These are phyloP conservation scores for Colletotrichum sp. DNA, from an alignment of 2,329 filamentous ascomycete genomes.

Conservation along the genomic window DNA sequence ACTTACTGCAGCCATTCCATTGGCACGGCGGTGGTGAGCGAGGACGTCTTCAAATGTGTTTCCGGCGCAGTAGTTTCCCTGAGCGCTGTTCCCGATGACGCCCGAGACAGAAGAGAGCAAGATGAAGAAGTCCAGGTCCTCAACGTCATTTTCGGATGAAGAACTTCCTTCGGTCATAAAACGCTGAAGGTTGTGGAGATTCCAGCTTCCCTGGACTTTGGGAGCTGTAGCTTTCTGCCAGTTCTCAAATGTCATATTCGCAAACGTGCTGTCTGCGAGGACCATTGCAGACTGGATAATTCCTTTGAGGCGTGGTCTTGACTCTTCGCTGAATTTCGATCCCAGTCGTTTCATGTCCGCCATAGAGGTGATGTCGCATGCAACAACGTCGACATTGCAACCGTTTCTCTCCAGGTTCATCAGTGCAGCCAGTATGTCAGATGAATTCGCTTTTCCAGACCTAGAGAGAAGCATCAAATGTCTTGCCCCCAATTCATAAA, in stretches of 20 bases:
- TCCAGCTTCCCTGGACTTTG: conserved; percentile 21
- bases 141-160: neutral
- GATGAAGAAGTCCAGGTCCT: conserved; percentile 21
- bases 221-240: conserved; percentile 17
- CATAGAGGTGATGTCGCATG: conserved; percentile 23
- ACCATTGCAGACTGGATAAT: conserved; percentile 37
- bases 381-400: conserved; percentile 14
- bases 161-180: neutral
- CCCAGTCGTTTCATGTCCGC: conserved; percentile 10
- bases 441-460: conserved; percentile 23
- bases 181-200: conserved; percentile 4
- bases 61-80: conserved; percentile 23
- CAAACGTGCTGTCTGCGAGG: conserved; percentile 21
- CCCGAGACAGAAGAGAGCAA: conserved; percentile 22
- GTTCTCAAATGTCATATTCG: conserved; percentile 19
- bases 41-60: conserved; percentile 23
- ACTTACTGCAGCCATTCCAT: neutral
- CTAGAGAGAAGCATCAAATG: conserved; percentile 32
- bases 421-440: conserved; percentile 14
- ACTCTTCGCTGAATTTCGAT: conserved; percentile 24
- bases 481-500: conserved; percentile 29
- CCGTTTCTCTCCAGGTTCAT: conserved; percentile 22
- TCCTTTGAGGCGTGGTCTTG: conserved; percentile 15
- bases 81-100: conserved; percentile 20
- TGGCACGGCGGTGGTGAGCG: conserved; percentile 1